A percentile compares a stretch with the other conserved stretches of the same genome.
Conservation (phyloP, 768 basidiomycete genomes). For the Glaciozyma antarctica region DNA sequence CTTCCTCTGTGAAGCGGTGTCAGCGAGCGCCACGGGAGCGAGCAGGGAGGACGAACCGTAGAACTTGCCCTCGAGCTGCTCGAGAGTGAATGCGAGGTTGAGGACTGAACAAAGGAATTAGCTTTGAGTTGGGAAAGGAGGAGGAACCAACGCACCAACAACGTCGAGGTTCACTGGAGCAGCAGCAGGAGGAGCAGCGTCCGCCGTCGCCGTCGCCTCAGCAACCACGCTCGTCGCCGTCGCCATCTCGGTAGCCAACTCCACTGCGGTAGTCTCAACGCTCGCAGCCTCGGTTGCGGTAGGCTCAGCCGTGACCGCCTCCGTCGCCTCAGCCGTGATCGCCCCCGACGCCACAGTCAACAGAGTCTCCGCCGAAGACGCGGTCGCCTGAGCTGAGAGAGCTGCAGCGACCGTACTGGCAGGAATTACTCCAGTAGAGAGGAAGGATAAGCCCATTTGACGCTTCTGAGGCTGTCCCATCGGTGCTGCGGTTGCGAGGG, state of each 20-base stretch:
- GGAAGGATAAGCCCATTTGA: too few species aligned
- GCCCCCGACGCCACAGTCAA: too few species aligned
- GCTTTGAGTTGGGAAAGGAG: not conserved
- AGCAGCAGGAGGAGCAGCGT: not conserved
- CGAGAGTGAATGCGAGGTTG: conserved; percentile 5
- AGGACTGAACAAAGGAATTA: not conserved
- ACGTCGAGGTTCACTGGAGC: not conserved
- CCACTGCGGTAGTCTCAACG: too few species aligned
- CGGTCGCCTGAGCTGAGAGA: too few species aligned
- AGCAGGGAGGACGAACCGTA: not conserved
- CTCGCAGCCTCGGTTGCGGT: too few species aligned
- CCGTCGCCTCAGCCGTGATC: too few species aligned
- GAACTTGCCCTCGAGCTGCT: conserved; percentile 1
- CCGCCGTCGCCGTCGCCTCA: not conserved
- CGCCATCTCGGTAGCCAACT: not conserved
- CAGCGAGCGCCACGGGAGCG: not conserved
- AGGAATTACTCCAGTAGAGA: too few species aligned
- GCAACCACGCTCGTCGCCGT: not conserved
- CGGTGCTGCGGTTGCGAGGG: too few species aligned
- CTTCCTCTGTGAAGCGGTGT: not conserved
- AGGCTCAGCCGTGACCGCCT: too few species aligned
- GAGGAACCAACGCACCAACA: not conserved
- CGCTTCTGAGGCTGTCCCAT: too few species aligned
- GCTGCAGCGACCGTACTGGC: too few species aligned
- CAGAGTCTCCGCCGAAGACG: too few species aligned